Conservation (phyloP, 2,329 filamentous ascomycete genomes). For the Scedosporium aurantiacum region DNA sequence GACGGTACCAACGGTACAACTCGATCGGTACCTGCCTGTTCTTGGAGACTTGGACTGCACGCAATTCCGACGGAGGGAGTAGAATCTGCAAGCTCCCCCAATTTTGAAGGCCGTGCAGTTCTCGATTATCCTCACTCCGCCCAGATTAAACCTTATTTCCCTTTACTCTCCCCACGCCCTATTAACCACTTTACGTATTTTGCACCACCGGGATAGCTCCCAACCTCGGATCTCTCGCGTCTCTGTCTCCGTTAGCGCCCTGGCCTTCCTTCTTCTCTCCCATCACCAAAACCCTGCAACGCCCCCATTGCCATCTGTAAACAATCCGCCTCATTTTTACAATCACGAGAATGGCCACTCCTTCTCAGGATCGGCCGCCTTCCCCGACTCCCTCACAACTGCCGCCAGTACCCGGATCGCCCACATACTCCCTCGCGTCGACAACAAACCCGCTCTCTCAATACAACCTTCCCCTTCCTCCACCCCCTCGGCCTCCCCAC, state of each 20-base stretch:
- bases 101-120: too few species aligned
- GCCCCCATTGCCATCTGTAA: neutral
- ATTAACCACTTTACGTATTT: neutral
- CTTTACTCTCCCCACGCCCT: neutral
- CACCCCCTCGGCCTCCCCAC: conserved; percentile 44
- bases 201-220: neutral
- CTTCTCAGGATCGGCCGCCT: neutral
- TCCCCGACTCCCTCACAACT: conserved; percentile 4
- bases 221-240: neutral
- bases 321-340: neutral
- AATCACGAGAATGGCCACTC: neutral
- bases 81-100: too few species aligned
- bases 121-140: neutral
- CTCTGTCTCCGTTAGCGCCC: neutral
- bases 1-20: too few species aligned
- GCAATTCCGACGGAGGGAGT: too few species aligned
- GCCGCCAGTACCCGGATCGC: conserved; percentile 48
- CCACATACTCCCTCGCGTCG: conserved; percentile 52
- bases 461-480: conserved; percentile 50
- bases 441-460: conserved; percentile 49
- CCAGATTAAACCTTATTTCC: neutral
- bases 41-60: too few species aligned
- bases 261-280: neutral
- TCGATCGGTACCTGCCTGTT: too few species aligned
- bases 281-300: neutral